Evolutionary conservation across 1,284 basidiomycete species (phyloP), one percentile per base, ranked within the genome.

Genomic region (Moniliophthora roreri): DNA sequence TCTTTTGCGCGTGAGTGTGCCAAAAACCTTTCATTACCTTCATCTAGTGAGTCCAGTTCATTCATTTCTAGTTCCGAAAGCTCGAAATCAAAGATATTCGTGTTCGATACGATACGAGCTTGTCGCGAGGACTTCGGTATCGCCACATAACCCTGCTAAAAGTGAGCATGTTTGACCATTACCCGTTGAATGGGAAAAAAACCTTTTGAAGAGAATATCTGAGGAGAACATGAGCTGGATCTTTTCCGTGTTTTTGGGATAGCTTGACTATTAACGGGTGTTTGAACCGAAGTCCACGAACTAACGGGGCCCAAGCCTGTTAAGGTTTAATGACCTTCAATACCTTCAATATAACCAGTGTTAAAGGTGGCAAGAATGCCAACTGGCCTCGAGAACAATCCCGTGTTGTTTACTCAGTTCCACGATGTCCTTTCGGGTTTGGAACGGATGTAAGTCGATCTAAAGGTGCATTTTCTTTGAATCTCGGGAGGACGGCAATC

Each of bases 201-300:
- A 86, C 87, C 82, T 89, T 80, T 76, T 89, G 90, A n/a, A 94
- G 66, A 11, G 82, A 87, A 73, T 87, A 92, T 15, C 89, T 76
- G 34, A 92, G 71, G 41, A 93, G 73, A 40, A 94, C 72, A 62
- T 92, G 89, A 1, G 85, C 81, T 13, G 82, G 74, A 13, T 77
- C 70, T 63, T 85, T 90, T 32, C 67, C 65, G 61, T 89, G 81
- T 71, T 85, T 82, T 32, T 67, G 53, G 3, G 74, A 71, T 10
- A 80, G 64, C 9, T 57, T 58, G 15, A 63, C 64, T 55, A 85
- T 73, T 7, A 63, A 60, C 28, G 79, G 72, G 58, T 81, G 78
- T 9, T 75, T 63, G 64, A 84, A 81, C 36, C 77, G 75, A 60
- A 78, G 67, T 10, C 73, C 78, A 28, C 79, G 74, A 18, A 76